Base-by-base conservation (phyloP, 2,329 filamentous ascomycete genomes). In the Aspergillaceae sp. region DNA sequence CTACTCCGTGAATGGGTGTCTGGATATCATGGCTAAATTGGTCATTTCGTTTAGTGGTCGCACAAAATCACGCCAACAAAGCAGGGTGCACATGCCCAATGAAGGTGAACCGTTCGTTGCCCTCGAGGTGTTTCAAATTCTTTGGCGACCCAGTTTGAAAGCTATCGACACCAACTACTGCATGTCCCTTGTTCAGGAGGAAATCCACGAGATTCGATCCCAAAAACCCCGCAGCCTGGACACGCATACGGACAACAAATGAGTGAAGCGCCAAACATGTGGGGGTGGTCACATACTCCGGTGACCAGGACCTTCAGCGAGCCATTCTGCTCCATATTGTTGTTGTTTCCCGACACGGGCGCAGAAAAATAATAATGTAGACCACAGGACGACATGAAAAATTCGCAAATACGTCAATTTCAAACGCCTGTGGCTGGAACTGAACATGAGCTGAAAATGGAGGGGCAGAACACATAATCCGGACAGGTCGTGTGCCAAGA, bases 141-240 rank as follows among this genome's bases (percentile, higher is more conserved):
- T 28, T 28, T 7, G 46, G 43, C 4, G 45, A 47, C 7, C 51
- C 51, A 11, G 48, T 53, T 9, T 54, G 43, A 19, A 52, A 52
- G 30, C 34, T 55, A 29, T 54, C 53, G 3, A 52, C 10, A 3
- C 51, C 53, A 10, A 54, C 48, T 6, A 55, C 48, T 4, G 42
- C 26, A 28, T 52, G 42, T 5, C 50, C 51, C 6, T 50, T 41
- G 10, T 40, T 4, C 5, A 55, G 48, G 19, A 55, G 46, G 8
- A 46, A 42, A 42, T 55, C 53, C 5, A 55, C 47, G 29, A 55
- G 11, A 29, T 54, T 44, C 7, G 51, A 54, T 26, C 53, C 51
- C 1, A 55, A 38, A 41, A 54, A 55, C 0, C 53, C 51, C 7
- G 50, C 53, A 34, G 46, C 51, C 51, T 52, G 29, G 11, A 8